These are phyloP conservation scores for Fusarium subtropicale DNA, from an alignment of 2,329 filamentous ascomycete genomes.

Conservation along the genomic window DNA sequence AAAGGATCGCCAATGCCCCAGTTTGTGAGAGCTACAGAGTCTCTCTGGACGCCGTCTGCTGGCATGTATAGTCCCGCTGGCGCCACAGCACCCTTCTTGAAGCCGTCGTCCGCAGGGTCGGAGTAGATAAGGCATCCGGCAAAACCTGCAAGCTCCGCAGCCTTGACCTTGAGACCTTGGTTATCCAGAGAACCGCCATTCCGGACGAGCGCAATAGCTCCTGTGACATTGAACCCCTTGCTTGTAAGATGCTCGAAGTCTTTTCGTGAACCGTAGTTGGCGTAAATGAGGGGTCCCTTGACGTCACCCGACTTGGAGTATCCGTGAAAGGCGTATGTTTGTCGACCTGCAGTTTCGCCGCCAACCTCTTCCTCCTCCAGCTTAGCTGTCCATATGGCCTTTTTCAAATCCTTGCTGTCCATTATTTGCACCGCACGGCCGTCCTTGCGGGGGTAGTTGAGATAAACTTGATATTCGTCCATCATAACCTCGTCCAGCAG, in stretches of 20 bases:
- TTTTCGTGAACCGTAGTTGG: slow-evolving; percentile 86
- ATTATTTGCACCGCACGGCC: slow-evolving; percentile 87
- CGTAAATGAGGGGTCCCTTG: slow-evolving; percentile 87
- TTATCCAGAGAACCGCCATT: slow-evolving; percentile 81
- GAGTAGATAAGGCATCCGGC: slow-evolving; percentile 92
- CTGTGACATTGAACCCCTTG: slow-evolving; percentile 77
- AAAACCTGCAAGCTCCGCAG: slow-evolving; percentile 87
- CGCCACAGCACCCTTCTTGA: slow-evolving; percentile 75
- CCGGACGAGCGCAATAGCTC: slow-evolving; percentile 85
- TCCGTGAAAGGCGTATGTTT: slow-evolving; percentile 87
- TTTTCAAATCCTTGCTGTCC: slow-evolving; percentile 66
- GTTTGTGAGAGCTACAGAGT: slow-evolving; percentile 81
- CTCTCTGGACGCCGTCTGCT: slow-evolving; percentile 83
- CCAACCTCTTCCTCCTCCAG: slow-evolving; percentile 83
- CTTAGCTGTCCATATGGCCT: slow-evolving; percentile 79
- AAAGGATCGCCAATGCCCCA: slow-evolving; percentile 92
- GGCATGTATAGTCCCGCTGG: slow-evolving; percentile 86
- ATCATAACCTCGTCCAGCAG: slow-evolving; percentile 80
- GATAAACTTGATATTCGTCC: slow-evolving; percentile 86
- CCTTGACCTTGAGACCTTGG: slow-evolving; percentile 85
- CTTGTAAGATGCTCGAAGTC: slow-evolving; percentile 82
- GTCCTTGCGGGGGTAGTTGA: slow-evolving; percentile 86
- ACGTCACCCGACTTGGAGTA: slow-evolving; percentile 89
- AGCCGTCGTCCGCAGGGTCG: slow-evolving; percentile 88
- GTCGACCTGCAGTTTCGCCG: slow-evolving; percentile 69